These are phyloP conservation scores for Vickermania ingenoplastis DNA, from an alignment of 208 protist genomes.

Conservation along the genomic window DNA sequence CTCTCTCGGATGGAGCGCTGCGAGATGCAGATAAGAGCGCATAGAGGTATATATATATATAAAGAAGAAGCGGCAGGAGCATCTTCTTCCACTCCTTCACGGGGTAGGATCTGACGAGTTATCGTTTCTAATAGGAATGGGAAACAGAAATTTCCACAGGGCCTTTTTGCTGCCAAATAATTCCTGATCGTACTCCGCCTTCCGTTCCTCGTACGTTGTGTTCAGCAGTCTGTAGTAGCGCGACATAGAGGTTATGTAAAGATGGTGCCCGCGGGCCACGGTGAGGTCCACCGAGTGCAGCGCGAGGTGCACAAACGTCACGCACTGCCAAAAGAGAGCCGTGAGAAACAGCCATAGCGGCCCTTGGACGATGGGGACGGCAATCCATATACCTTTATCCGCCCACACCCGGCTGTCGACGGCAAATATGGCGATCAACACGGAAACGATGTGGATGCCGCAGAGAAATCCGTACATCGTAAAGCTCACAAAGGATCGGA, in stretches of 20 bases:
- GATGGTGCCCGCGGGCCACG: background rate
- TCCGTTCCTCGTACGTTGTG: background rate
- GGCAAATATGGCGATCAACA: background rate
- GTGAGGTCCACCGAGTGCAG: background rate
- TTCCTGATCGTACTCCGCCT: background rate
- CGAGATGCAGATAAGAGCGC: no score
- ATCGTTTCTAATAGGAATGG: background rate
- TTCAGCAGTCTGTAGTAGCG: background rate
- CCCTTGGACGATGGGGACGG: background rate
- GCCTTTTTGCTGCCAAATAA: background rate
- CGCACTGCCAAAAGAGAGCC: background rate
- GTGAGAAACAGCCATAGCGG: background rate
- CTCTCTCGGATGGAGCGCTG: no score
- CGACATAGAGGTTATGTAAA: background rate
- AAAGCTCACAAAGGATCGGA: conserved; percentile 23
- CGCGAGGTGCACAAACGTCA: background rate
- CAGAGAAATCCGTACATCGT: conserved; percentile 14
- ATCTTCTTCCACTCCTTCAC: background rate
- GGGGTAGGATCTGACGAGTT: background rate
- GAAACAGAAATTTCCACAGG: background rate
- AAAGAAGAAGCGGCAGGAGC: no score
- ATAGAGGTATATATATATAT: no score
- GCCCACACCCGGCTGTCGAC: background rate
- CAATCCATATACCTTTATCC: background rate
- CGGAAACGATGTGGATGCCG: background rate